Base-by-base conservation (phyloP, 768 basidiomycete genomes). In the Suillus placidus region DNA sequence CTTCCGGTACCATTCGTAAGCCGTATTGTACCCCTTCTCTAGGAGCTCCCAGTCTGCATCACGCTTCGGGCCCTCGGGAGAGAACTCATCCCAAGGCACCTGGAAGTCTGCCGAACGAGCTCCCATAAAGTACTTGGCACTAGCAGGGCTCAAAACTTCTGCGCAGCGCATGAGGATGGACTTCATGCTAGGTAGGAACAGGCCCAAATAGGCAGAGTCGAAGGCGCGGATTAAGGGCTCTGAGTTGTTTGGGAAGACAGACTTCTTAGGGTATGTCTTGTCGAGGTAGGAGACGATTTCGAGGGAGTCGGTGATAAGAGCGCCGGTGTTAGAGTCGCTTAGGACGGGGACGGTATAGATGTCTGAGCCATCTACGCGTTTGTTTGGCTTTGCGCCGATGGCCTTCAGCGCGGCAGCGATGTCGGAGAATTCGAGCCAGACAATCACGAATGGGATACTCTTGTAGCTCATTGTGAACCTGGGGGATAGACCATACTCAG, bases 371-470 rank as follows among this genome's bases (percentile, higher is more conserved):
- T 73, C 70, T 30, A 1, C 8, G 51, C 45, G 54, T 40, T 60
- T 72, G 62, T 20, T 71, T 3, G 70, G 71, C 18, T 66, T 51
- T 1, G 72, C 67, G 80, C 80, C 80, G 26, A 82, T 65, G 60
- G 80, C 72, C 67, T 78, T 77, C 63, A 74, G 74, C 26, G 77
- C 60, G 0, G 64, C 30, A 37, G 76, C 77, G 64, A 86, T 80
- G 62, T 85, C 82, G 12, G 80, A 80, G 66, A 80, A 83, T 64
- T 86, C 84, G 58, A 86, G 71, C 80, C 81, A 85, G 52, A 81
- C 77, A 8, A 83, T 85, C 67, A 76, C 79, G 73, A 82, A 82
- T 2, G 79, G 69, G 26, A 80, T 35, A n/a, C 70, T 71, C 60
- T 80, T 80, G 70, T 72, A 71, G 64, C 78, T 77, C 54, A 81